Evolutionary conservation across 495 filamentous ascomycete genomes (phyloP).

Genomic region (Echria macrotheca): DNA sequence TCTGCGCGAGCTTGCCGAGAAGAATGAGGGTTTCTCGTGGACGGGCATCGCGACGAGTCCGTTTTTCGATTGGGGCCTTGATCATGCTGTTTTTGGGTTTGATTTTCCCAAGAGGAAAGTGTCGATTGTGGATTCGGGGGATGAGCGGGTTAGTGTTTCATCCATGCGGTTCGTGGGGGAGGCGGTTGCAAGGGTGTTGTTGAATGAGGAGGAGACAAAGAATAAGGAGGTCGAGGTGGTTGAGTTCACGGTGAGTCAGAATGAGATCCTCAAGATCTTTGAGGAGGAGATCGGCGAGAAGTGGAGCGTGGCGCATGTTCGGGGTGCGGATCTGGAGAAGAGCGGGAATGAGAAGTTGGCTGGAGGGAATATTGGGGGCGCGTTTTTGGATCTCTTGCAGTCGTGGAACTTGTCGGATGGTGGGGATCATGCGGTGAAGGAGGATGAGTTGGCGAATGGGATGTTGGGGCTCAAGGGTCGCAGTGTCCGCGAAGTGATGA

Average conservation of each 20-base stretch:
- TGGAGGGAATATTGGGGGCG: background rate
- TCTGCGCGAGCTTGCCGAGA: background rate
- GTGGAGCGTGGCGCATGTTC: background rate
- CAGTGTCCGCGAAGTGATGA: background rate
- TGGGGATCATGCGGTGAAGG: background rate
- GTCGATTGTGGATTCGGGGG: background rate
- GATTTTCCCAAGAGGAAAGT: background rate
- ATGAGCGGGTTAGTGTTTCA: background rate
- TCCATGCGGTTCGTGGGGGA: background rate
- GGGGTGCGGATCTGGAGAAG: background rate
- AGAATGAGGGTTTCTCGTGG: background rate
- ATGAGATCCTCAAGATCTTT: background rate
- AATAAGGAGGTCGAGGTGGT: conserved; percentile 1
- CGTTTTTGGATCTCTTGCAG: background rate
- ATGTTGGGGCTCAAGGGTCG: background rate
- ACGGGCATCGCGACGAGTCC: conserved; percentile 4
- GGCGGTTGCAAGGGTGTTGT: background rate
- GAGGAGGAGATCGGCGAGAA: background rate
- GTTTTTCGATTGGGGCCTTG: conserved; percentile 6
- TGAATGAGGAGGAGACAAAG: background rate
- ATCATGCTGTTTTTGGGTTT: background rate
- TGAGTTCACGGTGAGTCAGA: conserved; percentile 1
- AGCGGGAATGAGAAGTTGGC: background rate
- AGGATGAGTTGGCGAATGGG: background rate
- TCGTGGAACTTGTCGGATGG: conserved; percentile 1